These are phyloP conservation scores for Pseudogymnoascus sp. DNA, from an alignment of 2,329 filamentous ascomycete genomes.

Conservation along the genomic window DNA sequence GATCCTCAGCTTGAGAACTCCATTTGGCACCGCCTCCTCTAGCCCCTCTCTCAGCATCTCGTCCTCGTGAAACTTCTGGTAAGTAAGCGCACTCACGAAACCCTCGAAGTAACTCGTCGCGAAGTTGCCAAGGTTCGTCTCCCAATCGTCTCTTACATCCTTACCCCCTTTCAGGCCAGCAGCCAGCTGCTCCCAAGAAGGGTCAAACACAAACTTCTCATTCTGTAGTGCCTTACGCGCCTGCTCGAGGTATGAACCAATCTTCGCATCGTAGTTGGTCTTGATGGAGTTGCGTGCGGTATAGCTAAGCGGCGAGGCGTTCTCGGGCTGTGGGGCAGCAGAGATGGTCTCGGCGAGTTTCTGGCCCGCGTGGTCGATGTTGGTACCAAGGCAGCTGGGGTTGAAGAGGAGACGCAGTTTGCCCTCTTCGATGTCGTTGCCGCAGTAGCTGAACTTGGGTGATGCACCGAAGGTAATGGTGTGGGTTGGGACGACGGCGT, in stretches of 20 bases:
- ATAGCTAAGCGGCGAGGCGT: constrained; percentile 33
- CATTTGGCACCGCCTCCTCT: constrained; percentile 17
- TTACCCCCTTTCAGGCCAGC: constrained; percentile 33
- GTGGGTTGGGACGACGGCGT: constrained; percentile 38
- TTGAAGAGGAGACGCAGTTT: constrained; percentile 43
- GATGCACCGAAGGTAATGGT: constrained; percentile 42
- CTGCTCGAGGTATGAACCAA: constrained; percentile 34
- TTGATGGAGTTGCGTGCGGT: constrained; percentile 37
- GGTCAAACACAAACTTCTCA: constrained; percentile 38
- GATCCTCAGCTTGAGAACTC: constrained; percentile 16
- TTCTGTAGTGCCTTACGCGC: constrained; percentile 31
- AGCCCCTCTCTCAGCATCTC: constrained; percentile 21
- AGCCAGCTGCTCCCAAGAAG: constrained; percentile 40
- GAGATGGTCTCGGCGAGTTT: constrained; percentile 41
- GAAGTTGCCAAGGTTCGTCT: constrained; percentile 36
- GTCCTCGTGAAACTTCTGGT: constrained; percentile 37
- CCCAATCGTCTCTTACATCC: constrained; percentile 35
- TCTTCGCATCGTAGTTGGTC: constrained; percentile 37
- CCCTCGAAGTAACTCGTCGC: constrained; percentile 38
- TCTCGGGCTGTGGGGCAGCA: constrained; percentile 30
- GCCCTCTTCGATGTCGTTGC: constrained; percentile 38
- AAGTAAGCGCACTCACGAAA: constrained; percentile 35
- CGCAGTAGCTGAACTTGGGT: constrained; percentile 38
- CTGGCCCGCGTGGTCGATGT: constrained; percentile 33
- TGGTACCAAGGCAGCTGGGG: constrained; percentile 37